These are phyloP conservation scores for Tetrapisispora namnaoensis DNA, from an alignment of 805 yeast genomes.

Conservation along the genomic window DNA sequence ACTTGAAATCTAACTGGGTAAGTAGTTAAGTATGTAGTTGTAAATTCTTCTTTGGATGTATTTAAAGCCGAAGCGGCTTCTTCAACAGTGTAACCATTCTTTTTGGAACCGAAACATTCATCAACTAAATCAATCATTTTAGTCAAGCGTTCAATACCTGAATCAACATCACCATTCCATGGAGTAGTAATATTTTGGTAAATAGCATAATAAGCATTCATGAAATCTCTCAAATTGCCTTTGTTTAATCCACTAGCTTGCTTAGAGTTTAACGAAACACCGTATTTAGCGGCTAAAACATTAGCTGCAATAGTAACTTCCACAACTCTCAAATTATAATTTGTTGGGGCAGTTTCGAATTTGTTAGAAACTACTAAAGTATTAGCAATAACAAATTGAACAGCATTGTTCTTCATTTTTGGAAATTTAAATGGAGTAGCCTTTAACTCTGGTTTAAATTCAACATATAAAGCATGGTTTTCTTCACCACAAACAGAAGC, in stretches of 20 bases:
- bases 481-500: slow-evolving; percentile 58
- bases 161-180: slow-evolving; percentile 41
- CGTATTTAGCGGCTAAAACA: slow-evolving; percentile 41
- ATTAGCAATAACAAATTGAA: slow-evolving; percentile 54
- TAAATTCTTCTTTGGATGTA: slow-evolving; percentile 34
- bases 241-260: slow-evolving; percentile 23
- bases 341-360: slow-evolving; percentile 57
- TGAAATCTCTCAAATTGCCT: slow-evolving; percentile 56
- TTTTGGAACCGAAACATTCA: slow-evolving; percentile 30
- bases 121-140: slow-evolving; percentile 38
- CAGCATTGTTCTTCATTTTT: slow-evolving; percentile 31
- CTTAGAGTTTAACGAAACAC: slow-evolving; percentile 26
- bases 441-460: slow-evolving; percentile 47
- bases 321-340: slow-evolving; percentile 62
- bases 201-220: slow-evolving; percentile 39
- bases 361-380: slow-evolving; percentile 57
- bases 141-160: slow-evolving; percentile 34
- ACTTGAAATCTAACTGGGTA: slow-evolving; percentile 49
- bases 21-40: slow-evolving; percentile 36
- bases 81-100: slow-evolving; percentile 41
- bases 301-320: slow-evolving; percentile 63
- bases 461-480: slow-evolving; percentile 48
- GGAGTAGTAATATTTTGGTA: slow-evolving; percentile 16
- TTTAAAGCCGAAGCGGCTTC: slow-evolving; percentile 39
- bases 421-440: slow-evolving; percentile 52